A percentile compares a stretch with the other conserved stretches of the same genome.
phyloP scores from a whole-genome alignment of 2,329 filamentous ascomycete genomes.

The Amauroascus verrucosus region DNA sequence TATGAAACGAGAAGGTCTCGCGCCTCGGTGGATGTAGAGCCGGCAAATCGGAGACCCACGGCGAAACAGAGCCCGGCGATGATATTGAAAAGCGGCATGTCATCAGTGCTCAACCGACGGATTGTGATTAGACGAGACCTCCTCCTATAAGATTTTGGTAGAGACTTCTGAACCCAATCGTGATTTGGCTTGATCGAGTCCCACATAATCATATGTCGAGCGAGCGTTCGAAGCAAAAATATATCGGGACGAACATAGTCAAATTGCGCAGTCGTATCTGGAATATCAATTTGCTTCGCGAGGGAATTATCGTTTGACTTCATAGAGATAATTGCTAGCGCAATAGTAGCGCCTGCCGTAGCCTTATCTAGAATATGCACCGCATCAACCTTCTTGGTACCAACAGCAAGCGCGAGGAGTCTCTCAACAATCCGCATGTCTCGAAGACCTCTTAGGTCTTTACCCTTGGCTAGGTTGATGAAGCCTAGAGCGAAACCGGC shows the following conservation, averaged over 20 bases:
- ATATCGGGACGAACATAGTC: conserved; percentile 93
- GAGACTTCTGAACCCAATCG: conserved; percentile 63
- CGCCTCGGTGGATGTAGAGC: conserved; percentile 58
- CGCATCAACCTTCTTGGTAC: conserved; percentile 80
- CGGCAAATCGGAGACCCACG: conserved; percentile 62
- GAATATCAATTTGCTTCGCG: conserved; percentile 85
- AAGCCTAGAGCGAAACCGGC: conserved; percentile 88
- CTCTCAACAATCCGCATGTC: conserved; percentile 91
- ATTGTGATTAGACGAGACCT: conserved; percentile 52
- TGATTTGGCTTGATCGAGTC: conserved; percentile 62
- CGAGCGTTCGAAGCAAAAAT: conserved; percentile 76
- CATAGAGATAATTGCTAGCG: conserved; percentile 88
- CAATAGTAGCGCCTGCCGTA: conserved; percentile 84
- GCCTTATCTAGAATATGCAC: conserved; percentile 90
- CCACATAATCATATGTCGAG: conserved; percentile 90
- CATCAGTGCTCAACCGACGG: conserved; percentile 59
- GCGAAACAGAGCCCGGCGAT: conserved; percentile 74
- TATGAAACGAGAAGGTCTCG: conserved; percentile 75
- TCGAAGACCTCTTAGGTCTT: conserved; percentile 74
- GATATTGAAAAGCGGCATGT: conserved; percentile 89
- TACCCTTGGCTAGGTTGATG: conserved; percentile 88
- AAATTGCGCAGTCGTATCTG: conserved; percentile 80
- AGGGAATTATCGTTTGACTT: conserved; percentile 83
- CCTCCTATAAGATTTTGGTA: conserved; percentile 59
- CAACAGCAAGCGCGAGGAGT: conserved; percentile 71